Evolutionary conservation across 2,329 filamentous ascomycete species (phyloP).

Genomic region (Microcyclospora pomicola): DNA sequence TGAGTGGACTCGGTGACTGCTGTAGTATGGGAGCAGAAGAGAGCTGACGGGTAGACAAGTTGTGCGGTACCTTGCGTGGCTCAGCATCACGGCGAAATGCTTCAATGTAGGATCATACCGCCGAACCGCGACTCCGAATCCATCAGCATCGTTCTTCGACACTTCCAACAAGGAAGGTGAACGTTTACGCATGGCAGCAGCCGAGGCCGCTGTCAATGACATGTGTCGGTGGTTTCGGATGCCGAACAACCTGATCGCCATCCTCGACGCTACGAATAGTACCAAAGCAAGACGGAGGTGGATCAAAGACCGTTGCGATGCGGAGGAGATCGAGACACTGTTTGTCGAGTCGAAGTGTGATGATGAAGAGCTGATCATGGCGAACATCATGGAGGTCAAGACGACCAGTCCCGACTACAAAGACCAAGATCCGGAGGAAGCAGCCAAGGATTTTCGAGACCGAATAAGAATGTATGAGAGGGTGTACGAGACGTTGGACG

Average conservation of each 20-base stretch:
- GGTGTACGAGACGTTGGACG: constrained; percentile 86
- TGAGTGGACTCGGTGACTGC: constrained; percentile 3
- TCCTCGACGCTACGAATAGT: constrained; percentile 93
- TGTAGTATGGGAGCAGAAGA: background rate
- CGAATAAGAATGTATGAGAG: constrained; percentile 96
- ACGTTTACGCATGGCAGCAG: constrained; percentile 71
- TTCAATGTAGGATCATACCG: constrained; percentile 98
- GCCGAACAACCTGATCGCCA: constrained; percentile 69
- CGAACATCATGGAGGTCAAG: constrained; percentile 86
- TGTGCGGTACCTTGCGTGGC: constrained; percentile 89
- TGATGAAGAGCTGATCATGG: constrained; percentile 91
- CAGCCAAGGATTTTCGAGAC: constrained; percentile 81
- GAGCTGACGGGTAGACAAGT: constrained; percentile 36
- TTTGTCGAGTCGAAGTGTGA: constrained; percentile 98
- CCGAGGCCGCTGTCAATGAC: constrained; percentile 80
- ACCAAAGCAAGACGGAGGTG: constrained; percentile 80
- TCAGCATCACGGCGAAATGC: constrained; percentile 81
- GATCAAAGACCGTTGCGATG: constrained; percentile 69
- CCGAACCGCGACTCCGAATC: constrained; percentile 76
- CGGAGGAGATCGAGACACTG: constrained; percentile 65
- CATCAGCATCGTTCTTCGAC: constrained; percentile 90
- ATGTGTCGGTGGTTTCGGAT: constrained; percentile 87
- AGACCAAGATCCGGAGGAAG: constrained; percentile 83
- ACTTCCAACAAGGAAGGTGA: constrained; percentile 81
- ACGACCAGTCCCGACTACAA: constrained; percentile 89